Evolutionary conservation across 306 rosid genomes (phyloP), one percentile per base, ranked within the genome.

Genomic region (Cucurbita argyrosperma): DNA sequence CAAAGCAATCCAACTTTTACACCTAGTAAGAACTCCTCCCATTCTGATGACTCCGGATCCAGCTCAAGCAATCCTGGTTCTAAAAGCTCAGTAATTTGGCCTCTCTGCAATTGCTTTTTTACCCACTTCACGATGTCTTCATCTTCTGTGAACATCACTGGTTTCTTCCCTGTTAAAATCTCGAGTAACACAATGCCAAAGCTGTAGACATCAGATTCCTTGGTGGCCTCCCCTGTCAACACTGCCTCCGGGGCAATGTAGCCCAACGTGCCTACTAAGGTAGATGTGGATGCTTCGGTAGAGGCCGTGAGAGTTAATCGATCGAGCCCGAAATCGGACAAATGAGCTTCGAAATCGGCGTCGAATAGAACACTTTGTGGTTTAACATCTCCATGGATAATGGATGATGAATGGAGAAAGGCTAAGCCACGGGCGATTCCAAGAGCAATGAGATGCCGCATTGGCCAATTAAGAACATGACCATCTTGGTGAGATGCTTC

Each of bases 401-500:
- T 75, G 56, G 96, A 49, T 61, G 93, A 87, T 4, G 87, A 87
- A 84, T 92, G 98, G 12, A 92, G 86, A 80, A 90, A 92, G 54
- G 96, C 96, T 68, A 92, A 37, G 23, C 98, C 98, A 38, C 98
- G 96, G 52, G 98, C 96, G 6, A 92, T 86, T 52, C 98, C 98
- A 0, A 92, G 89, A 5, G 98, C 96, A 72, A 92, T 92, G 83
- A 92, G 96, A 77, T 92, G 98, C 37, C 98, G 88, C 98, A 92
- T 92, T 78, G 98, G 98, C 98, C 98, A 92, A 74, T 92, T 92
- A 13, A 92, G 84, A 61, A 92, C 98, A 78, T 92, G 98, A 5
- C 98, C 98, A 49, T 92, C 98, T 83, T 92, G 98, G 80, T 92
- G 96, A 52, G 98, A 88, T 56, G 98, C 98, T 87, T 92, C 98